These are phyloP conservation scores for Geotrichum armillariae DNA, from an alignment of 1,139 yeast genomes.

Conservation along the genomic window DNA sequence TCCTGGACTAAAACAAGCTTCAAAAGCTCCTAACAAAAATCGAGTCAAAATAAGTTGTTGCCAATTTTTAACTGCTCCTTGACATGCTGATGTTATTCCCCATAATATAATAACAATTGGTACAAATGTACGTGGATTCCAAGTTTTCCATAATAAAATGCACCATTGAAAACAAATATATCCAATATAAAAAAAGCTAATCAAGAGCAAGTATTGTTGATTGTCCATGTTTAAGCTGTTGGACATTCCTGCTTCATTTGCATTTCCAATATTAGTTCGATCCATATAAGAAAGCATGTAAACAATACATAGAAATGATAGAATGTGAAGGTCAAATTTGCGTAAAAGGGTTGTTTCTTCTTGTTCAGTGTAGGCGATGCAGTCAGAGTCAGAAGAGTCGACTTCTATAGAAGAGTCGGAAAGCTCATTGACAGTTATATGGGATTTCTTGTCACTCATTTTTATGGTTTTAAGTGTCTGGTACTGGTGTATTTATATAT, in stretches of 20 bases:
- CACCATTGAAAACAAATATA: slow-evolving; percentile 35
- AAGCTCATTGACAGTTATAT: too few relatives aligned
- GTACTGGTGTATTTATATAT: too few relatives aligned
- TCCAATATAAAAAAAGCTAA: slow-evolving; percentile 29
- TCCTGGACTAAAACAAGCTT: slow-evolving; percentile 38
- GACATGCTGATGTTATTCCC: slow-evolving; percentile 32
- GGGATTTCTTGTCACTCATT: too few relatives aligned
- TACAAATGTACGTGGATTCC: slow-evolving; percentile 31
- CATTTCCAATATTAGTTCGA: slow-evolving; percentile 50
- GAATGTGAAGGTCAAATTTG: slow-evolving; percentile 30
- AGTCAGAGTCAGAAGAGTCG: too few relatives aligned
- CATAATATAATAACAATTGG: slow-evolving; percentile 32
- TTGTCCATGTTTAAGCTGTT: slow-evolving; percentile 48
- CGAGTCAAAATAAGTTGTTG: slow-evolving; percentile 31
- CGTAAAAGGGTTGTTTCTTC: slow-evolving; percentile 25
- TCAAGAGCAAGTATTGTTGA: slow-evolving; percentile 35
- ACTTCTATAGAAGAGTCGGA: too few relatives aligned
- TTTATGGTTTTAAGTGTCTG: too few relatives aligned
- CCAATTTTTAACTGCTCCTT: slow-evolving; percentile 31
- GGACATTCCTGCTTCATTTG: slow-evolving; percentile 54
- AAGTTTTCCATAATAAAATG: slow-evolving; percentile 22
- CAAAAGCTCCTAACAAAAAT: slow-evolving; percentile 33
- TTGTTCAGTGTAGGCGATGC: too few relatives aligned
- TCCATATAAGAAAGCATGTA: slow-evolving; percentile 39
- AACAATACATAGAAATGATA: slow-evolving; percentile 29